Conservation (phyloP, 371 early-diverging fungal species). For the Polyrhizophydium stewartii region DNA sequence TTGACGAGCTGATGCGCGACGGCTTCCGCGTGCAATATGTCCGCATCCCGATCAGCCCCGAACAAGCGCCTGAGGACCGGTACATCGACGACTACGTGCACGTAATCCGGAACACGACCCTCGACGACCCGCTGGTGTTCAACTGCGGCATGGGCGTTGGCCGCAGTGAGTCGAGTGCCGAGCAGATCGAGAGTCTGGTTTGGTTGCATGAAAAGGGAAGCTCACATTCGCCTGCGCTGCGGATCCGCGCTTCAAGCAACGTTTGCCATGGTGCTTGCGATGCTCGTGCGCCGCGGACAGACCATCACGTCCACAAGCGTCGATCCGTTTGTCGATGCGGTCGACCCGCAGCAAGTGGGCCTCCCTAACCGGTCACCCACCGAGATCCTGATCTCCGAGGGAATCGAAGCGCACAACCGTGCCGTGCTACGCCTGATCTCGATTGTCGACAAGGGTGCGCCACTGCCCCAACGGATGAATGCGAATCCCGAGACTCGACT, state of each 20-base stretch:
- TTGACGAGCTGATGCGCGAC: constrained; percentile 38
- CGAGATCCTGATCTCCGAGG: constrained; percentile 35
- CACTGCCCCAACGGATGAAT: too few species aligned
- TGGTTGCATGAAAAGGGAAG: not conserved
- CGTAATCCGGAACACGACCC: constrained; percentile 43
- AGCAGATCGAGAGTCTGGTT: too few species aligned
- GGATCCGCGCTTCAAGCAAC: constrained; percentile 41
- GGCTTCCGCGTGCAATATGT: constrained; percentile 52
- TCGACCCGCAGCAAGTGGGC: constrained; percentile 35
- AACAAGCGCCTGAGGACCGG: constrained; percentile 63
- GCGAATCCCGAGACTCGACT: too few species aligned
- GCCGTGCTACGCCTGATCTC: constrained; percentile 53
- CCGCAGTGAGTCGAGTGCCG: constrained; percentile 48
- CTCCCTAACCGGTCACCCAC: not conserved
- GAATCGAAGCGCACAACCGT: constrained; percentile 40
- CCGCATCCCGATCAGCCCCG: constrained; percentile 64
- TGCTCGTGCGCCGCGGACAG: constrained; percentile 56
- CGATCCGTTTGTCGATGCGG: constrained; percentile 30
- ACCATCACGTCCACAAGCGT: constrained; percentile 19
- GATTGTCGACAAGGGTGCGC: constrained; percentile 54
- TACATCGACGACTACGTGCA: constrained; percentile 66
- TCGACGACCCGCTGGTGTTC: constrained; percentile 59
- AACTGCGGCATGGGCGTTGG: constrained; percentile 73
- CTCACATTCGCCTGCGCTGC: not conserved
- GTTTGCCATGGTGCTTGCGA: constrained; percentile 59